These are phyloP conservation scores for Escovopsis sp. DNA, from an alignment of 2,329 filamentous ascomycete genomes.

Conservation along the genomic window DNA sequence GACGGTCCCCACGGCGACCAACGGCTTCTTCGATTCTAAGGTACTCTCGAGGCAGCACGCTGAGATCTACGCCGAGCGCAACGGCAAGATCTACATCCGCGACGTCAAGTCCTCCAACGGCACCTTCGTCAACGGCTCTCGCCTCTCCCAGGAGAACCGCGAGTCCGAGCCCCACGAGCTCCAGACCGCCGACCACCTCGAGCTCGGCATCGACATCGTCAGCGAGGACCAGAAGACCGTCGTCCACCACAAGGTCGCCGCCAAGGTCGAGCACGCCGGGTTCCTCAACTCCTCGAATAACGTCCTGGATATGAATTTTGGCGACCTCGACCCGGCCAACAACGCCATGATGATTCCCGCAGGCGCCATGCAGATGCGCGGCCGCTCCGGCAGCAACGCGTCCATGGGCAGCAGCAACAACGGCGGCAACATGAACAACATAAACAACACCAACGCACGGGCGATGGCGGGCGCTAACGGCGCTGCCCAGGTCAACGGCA, in stretches of 20 bases:
- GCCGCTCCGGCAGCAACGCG: slow-evolving; percentile 52
- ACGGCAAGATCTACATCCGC: slow-evolving; percentile 86
- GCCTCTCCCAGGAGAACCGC: slow-evolving; percentile 82
- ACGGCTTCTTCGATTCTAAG: slow-evolving; percentile 97
- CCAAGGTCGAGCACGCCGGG: slow-evolving; percentile 90
- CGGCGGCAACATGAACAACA: slow-evolving; percentile 23
- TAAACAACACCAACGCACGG: slow-evolving; percentile 15
- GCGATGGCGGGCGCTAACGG: too few relatives aligned
- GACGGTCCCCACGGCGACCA: slow-evolving; percentile 75
- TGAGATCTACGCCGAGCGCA: slow-evolving; percentile 76
- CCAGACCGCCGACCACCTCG: slow-evolving; percentile 78
- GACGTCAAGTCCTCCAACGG: slow-evolving; percentile 98
- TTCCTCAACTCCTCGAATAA: slow-evolving; percentile 61
- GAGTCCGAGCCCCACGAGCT: slow-evolving; percentile 94
- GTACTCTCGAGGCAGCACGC: slow-evolving; percentile 92
- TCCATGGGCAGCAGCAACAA: slow-evolving; percentile 44
- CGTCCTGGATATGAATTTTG: slow-evolving; percentile 78
- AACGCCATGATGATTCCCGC: slow-evolving; percentile 56
- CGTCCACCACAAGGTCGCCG: slow-evolving; percentile 94
- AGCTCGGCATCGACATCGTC: slow-evolving; percentile 95
- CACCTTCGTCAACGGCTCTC: slow-evolving; percentile 88
- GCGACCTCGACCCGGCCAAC: slow-evolving; percentile 73
- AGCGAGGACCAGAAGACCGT: slow-evolving; percentile 98
- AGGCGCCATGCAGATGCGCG: slow-evolving; percentile 54
- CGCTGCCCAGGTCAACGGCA: slow-evolving; percentile 33